These are phyloP conservation scores for Periconia macrospinosa DNA, from an alignment of 2,329 filamentous ascomycete genomes.

Conservation along the genomic window DNA sequence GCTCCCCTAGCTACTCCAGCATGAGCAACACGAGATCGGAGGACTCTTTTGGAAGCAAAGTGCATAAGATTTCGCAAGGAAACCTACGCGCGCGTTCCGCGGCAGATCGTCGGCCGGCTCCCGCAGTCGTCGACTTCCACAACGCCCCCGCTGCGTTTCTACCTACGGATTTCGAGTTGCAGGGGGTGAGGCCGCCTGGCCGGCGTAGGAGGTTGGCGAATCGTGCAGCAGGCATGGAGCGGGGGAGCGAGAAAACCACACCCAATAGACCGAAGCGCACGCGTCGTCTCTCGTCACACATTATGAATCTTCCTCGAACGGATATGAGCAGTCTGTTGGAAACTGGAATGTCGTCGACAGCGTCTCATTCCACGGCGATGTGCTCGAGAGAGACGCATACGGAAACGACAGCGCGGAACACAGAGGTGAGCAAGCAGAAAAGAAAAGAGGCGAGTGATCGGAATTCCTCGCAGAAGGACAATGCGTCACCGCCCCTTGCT, in stretches of 20 bases:
- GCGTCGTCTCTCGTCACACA: slow-evolving; percentile 34
- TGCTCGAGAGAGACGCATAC: slow-evolving; percentile 10
- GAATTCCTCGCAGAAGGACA: slow-evolving; percentile 8
- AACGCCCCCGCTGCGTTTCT: slow-evolving; percentile 51
- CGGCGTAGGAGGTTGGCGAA: slow-evolving; percentile 33
- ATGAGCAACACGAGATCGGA: slow-evolving; percentile 41
- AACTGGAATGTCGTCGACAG: slow-evolving; percentile 19
- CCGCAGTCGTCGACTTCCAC: slow-evolving; percentile 49
- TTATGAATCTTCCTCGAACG: slow-evolving; percentile 32
- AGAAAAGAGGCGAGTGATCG: slow-evolving; percentile 14
- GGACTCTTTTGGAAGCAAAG: slow-evolving; percentile 34
- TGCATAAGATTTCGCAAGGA: slow-evolving; percentile 28
- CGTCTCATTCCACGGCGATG: slow-evolving; percentile 22
- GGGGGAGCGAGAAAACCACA: slow-evolving; percentile 23
- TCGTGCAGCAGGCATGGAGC: slow-evolving; percentile 23
- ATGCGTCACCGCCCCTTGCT: slow-evolving; percentile 13
- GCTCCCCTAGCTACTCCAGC: slow-evolving; percentile 62
- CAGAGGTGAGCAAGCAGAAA: slow-evolving; percentile 21
- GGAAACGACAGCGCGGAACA: slow-evolving; percentile 5
- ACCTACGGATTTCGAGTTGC: slow-evolving; percentile 52
- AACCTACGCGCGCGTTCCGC: slow-evolving; percentile 26
- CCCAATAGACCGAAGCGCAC: slow-evolving; percentile 28
- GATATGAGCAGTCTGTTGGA: slow-evolving; percentile 21
- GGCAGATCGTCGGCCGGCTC: slow-evolving; percentile 29
- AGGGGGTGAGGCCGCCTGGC: slow-evolving; percentile 25